A percentile compares a stretch with the other conserved stretches of the same genome.
Evolutionary conservation across 495 filamentous ascomycete genomes (phyloP).

Genomic region (Letharia lupina): DNA sequence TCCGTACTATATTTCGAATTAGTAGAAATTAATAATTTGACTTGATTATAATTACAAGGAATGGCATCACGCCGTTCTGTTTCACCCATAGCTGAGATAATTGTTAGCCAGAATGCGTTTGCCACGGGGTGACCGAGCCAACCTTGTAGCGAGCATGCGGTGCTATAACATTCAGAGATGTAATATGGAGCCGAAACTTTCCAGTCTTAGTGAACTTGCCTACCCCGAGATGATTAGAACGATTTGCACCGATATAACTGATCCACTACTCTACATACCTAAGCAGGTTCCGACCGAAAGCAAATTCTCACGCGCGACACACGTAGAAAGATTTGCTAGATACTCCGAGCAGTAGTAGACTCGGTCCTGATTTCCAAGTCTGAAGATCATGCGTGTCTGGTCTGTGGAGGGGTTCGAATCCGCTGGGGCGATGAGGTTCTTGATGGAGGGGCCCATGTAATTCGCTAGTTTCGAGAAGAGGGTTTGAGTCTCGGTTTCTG

Average conservation of each 20-base stretch:
- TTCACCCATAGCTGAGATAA: slow-evolving; percentile 58
- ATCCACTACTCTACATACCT: slow-evolving; percentile 36
- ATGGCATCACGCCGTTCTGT: slow-evolving; percentile 85
- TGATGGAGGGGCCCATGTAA: slow-evolving; percentile 72
- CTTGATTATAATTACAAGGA: slow-evolving; percentile 35
- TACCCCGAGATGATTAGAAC: background rate
- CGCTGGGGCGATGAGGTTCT: slow-evolving; percentile 66
- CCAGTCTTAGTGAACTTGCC: slow-evolving; percentile 77
- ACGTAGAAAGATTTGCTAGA: slow-evolving; percentile 84
- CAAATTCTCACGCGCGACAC: slow-evolving; percentile 66
- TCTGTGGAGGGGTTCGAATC: slow-evolving; percentile 52
- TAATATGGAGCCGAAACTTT: slow-evolving; percentile 80
- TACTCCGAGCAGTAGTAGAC: slow-evolving; percentile 85
- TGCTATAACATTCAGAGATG: slow-evolving; percentile 75
- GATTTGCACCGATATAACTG: background rate
- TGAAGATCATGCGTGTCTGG: slow-evolving; percentile 74
- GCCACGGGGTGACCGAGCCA: background rate
- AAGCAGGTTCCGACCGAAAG: slow-evolving; percentile 80
- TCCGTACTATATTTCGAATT: slow-evolving; percentile 48
- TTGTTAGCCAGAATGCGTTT: background rate
- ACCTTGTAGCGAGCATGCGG: slow-evolving; percentile 87
- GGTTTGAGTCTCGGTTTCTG: slow-evolving; percentile 60
- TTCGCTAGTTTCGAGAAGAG: slow-evolving; percentile 79
- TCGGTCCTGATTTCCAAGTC: slow-evolving; percentile 58
- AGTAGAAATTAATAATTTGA: background rate